These are phyloP conservation scores for Cutaneotrichosporon sp. DNA, from an alignment of 1,284 basidiomycete species.

Conservation along the genomic window DNA sequence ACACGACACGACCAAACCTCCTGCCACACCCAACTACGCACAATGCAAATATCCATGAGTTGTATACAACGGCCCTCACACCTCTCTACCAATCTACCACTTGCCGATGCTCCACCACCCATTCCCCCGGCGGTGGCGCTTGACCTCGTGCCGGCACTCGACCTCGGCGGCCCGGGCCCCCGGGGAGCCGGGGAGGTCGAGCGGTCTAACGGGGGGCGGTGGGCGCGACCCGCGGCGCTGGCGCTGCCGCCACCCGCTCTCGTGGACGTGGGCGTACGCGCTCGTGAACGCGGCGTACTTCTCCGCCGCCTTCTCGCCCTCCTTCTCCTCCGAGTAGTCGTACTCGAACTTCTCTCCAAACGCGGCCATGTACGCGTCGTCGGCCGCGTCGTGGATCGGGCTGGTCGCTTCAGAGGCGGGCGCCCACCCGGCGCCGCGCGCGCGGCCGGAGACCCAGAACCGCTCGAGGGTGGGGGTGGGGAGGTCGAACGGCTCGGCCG, in stretches of 20 bases:
- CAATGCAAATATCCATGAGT: too few relatives aligned
- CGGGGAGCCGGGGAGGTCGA: neutral
- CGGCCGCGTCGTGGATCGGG: slow-evolving; percentile 3
- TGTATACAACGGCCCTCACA: too few relatives aligned
- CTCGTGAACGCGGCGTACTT: neutral
- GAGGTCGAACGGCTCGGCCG: neutral
- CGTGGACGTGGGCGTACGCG: neutral
- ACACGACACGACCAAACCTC: too few relatives aligned
- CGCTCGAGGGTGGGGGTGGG: neutral
- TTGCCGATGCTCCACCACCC: slow-evolving; percentile 1
- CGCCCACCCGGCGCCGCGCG: neutral
- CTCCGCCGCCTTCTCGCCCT: neutral
- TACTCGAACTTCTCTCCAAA: neutral
- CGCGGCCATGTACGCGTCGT: slow-evolving; percentile 1
- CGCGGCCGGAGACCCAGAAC: neutral
- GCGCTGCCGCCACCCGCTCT: neutral
- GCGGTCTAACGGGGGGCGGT: neutral
- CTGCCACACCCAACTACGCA: too few relatives aligned
- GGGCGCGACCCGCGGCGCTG: neutral
- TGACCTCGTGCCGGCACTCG: neutral
- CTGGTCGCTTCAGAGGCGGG: neutral
- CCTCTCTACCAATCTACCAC: too few relatives aligned
- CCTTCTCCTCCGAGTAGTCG: neutral
- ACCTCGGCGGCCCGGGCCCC: neutral
- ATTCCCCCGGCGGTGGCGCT: neutral